Base-by-base conservation (phyloP, 352 stramenopile species). In the Pythium rishiriense region DNA sequence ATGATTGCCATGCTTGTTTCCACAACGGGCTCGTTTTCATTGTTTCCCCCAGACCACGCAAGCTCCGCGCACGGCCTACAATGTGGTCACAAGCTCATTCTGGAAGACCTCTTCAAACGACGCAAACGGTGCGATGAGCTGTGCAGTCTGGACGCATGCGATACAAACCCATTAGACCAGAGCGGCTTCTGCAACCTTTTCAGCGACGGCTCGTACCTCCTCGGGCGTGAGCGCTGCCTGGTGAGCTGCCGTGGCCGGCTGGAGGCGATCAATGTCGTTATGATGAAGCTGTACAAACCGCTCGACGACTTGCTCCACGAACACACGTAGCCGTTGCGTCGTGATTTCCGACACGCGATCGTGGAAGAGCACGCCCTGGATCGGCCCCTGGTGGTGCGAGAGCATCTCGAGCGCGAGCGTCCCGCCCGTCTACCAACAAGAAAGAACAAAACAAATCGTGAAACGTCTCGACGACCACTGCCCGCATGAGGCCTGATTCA, bases 291-390 rank as follows among this genome's bases (percentile, higher is more conserved):
- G 45, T 2, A 68, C 42, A 59, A 91, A 93, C 17, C 67, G 69
- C 26, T 80, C 52, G 22, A 86, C 64, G 53, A 91, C 68, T 15
- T 68, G 66, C 48, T 88, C 68, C 24, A 94, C 66, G 63, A 91
- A 87, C n/a, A 61, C 49, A 29, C 83, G 84, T 17, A 92, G 72
- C 22, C 70, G 66, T 21, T 67, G 71, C 1, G 69, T 76, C 12
- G 79, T 73, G 45, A 68, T 70, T 29, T 90, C 76, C 1, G 73
- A 77, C 54, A 78, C 41, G 21, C 82, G 79, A 48, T 93, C 83
- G 58, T 94, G 83, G 57, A 94, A 94, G 31, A 94, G 72, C 48
- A 91, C 84, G 19, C 70, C 82, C 37, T 93, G 83, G 43, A 90
- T 63, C 21, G 51, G 68, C 37, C 81, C 78, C 49, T 76, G 83